Percentiles rank a stretch among this genome's conserved stretches.
phyloP scores from a whole-genome alignment of 176 grass and related monocot species.

The bread wheat (Triticum aestivum) region DNA sequence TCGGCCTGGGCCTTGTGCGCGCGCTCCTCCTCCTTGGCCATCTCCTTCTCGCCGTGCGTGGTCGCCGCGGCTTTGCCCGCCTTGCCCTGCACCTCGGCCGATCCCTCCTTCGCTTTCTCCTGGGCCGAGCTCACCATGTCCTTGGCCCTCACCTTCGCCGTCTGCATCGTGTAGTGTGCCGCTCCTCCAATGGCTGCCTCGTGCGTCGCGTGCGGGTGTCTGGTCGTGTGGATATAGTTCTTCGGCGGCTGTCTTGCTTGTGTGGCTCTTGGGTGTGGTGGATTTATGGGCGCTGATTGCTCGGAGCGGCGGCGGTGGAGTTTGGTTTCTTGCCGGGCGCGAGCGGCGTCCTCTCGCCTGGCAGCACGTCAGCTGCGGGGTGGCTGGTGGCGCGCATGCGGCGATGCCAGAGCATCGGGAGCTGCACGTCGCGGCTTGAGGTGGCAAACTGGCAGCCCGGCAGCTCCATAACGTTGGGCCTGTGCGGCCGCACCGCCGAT shows the following conservation, averaged over 20 bases:
- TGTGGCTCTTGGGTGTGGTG: background rate
- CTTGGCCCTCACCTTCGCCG: slow-evolving; percentile 59
- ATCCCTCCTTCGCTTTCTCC: slow-evolving; percentile 53
- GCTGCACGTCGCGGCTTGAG: slow-evolving; percentile 8
- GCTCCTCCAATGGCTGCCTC: background rate
- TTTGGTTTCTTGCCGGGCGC: background rate
- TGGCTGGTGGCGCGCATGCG: slow-evolving; percentile 24
- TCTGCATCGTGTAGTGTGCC: slow-evolving; percentile 22
- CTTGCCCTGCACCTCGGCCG: slow-evolving; percentile 47
- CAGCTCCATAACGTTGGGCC: too few relatives aligned
- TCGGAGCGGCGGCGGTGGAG: background rate
- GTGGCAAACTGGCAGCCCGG: too few relatives aligned
- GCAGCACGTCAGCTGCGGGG: background rate
- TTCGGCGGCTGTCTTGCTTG: background rate
- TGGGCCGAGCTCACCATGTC: slow-evolving; percentile 56
- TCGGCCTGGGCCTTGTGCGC: slow-evolving; percentile 49
- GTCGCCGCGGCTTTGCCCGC: slow-evolving; percentile 27
- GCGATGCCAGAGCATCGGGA: background rate
- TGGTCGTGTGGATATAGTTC: background rate
- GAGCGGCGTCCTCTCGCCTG: background rate
- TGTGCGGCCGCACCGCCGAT: too few relatives aligned
- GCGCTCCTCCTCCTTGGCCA: slow-evolving; percentile 37
- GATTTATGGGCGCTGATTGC: background rate
- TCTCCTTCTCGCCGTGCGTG: slow-evolving; percentile 50
- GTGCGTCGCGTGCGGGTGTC: background rate